Percentiles rank a stretch among this genome's conserved stretches.
phyloP scores from a whole-genome alignment of 768 basidiomycete genomes.

The Pluteus cervinus region DNA sequence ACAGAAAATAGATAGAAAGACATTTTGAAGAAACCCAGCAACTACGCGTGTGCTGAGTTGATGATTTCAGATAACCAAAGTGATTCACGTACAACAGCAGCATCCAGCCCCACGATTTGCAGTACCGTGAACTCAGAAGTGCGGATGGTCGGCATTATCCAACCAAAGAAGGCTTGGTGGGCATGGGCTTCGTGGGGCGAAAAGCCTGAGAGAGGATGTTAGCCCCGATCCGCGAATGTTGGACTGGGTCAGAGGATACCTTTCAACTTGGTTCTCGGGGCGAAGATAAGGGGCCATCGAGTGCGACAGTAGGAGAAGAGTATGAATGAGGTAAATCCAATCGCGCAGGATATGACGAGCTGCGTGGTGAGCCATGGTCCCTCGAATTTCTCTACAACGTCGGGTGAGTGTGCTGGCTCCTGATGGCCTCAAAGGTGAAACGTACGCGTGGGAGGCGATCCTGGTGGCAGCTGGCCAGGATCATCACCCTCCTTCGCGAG shows the following conservation, averaged over 20 bases:
- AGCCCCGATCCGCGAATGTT: no score
- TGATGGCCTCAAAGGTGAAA: background rate
- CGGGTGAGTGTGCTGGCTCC: slow-evolving; percentile 25
- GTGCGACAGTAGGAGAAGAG: slow-evolving; percentile 86
- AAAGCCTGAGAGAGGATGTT: slow-evolving; percentile 52
- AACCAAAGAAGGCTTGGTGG: slow-evolving; percentile 85
- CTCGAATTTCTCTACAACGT: slow-evolving; percentile 63
- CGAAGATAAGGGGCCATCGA: slow-evolving; percentile 85
- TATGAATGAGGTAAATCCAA: slow-evolving; percentile 79
- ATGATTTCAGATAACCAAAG: background rate
- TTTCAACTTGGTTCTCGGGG: slow-evolving; percentile 91
- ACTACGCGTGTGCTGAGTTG: slow-evolving; percentile 32
- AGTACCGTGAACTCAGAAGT: slow-evolving; percentile 91
- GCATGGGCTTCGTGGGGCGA: slow-evolving; percentile 91
- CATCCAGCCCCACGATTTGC: slow-evolving; percentile 95
- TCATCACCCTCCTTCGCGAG: no score
- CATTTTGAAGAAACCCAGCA: slow-evolving; percentile 94
- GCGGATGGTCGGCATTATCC: slow-evolving; percentile 89
- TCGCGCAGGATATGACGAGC: slow-evolving; percentile 63
- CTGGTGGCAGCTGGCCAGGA: no score
- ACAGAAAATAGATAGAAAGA: slow-evolving; percentile 87
- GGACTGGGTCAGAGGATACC: slow-evolving; percentile 43
- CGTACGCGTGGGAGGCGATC: no score
- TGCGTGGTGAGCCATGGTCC: slow-evolving; percentile 98
- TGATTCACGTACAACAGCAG: slow-evolving; percentile 72